phyloP scores from a whole-genome alignment of 345 rosid species.

The Corymbia maculata region DNA sequence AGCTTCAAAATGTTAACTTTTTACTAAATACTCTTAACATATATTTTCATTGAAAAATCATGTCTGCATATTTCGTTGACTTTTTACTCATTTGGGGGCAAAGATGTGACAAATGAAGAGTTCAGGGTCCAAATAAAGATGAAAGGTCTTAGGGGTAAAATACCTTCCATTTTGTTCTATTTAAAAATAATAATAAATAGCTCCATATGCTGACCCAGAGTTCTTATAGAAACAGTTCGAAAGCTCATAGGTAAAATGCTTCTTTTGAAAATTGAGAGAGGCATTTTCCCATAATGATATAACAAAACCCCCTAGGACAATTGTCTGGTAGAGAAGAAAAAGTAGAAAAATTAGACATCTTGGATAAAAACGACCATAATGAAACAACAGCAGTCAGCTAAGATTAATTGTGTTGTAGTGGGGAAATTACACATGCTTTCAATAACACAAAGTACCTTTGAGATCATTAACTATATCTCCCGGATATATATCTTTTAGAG shows the following conservation, averaged over 20 bases:
- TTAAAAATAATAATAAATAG: neutral
- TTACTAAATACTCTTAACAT: neutral
- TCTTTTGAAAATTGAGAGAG: neutral
- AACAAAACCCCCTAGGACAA: neutral
- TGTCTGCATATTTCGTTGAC: neutral
- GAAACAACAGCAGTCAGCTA: neutral
- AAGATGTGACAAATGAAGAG: neutral
- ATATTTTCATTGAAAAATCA: neutral
- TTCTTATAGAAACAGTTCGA: neutral
- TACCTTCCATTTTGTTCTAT: neutral
- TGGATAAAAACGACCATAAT: neutral
- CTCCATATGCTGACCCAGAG: neutral
- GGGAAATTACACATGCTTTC: neutral
- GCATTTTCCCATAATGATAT: neutral
- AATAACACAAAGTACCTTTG: slow-evolving; percentile 28
- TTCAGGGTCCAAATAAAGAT: neutral
- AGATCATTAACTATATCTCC: slow-evolving; percentile 58
- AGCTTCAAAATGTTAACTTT: neutral
- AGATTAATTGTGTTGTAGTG: neutral
- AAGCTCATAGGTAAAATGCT: neutral
- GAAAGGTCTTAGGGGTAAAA: neutral
- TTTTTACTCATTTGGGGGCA: neutral
- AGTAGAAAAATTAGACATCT: neutral
- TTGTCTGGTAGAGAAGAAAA: neutral
- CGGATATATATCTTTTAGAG: slow-evolving; percentile 58